Evolutionary conservation across 352 stramenopile genomes (phyloP).

Genomic region (Phytopythium oedochilum): DNA sequence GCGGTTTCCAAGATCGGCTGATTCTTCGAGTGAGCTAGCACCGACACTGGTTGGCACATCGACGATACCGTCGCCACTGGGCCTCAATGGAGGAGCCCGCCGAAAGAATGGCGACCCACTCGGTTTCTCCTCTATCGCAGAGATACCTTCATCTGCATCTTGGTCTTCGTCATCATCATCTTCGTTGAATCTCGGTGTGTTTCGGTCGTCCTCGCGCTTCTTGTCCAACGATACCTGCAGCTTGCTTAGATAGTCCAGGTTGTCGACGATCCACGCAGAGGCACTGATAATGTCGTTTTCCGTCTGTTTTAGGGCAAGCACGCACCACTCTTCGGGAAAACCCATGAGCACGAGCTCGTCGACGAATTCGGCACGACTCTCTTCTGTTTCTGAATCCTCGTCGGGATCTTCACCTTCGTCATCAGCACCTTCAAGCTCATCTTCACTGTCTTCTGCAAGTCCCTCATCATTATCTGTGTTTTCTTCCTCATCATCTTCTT

Average conservation of each 20-base stretch:
- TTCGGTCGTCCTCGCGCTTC: conserved; percentile 35
- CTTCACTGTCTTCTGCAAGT: conserved; percentile 10
- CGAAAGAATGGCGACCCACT: background rate
- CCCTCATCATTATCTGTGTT: conserved; percentile 9
- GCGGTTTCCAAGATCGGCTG: background rate
- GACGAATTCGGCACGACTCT: conserved; percentile 70
- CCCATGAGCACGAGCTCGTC: conserved; percentile 92
- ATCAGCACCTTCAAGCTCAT: conserved; percentile 15
- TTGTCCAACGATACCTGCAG: conserved; percentile 75
- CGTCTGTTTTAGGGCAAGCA: conserved; percentile 87
- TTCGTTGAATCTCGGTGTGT: conserved; percentile 40
- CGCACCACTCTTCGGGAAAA: conserved; percentile 91
- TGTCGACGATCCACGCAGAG: conserved; percentile 92
- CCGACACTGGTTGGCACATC: too few species aligned
- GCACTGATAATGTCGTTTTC: conserved; percentile 89
- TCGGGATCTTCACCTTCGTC: conserved; percentile 42
- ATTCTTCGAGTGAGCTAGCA: background rate
- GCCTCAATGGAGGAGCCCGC: background rate
- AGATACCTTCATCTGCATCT: background rate
- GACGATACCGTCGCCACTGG: background rate
- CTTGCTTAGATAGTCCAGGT: conserved; percentile 89
- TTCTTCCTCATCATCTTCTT: conserved; percentile 15
- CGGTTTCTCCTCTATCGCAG: too few species aligned
- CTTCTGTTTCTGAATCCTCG: conserved; percentile 52
- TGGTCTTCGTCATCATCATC: conserved; percentile 51